These are phyloP conservation scores for Sporothrix curviconia DNA, from an alignment of 2,329 filamentous ascomycete species.

Conservation along the genomic window DNA sequence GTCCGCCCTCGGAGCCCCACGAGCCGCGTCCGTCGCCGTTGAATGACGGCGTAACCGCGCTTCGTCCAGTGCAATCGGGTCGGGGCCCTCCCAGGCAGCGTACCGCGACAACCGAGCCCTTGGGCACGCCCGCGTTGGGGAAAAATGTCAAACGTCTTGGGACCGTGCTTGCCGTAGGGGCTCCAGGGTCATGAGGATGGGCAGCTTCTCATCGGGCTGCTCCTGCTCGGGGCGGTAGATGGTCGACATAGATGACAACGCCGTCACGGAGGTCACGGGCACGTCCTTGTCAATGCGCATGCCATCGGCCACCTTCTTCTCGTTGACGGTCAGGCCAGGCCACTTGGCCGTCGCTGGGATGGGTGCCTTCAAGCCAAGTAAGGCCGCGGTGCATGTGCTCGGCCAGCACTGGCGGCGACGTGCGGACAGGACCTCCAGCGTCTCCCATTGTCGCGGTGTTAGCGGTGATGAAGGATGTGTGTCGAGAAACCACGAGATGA, in stretches of 20 bases:
- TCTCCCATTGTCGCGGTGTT: no score
- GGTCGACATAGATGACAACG: background rate
- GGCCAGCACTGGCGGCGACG: background rate
- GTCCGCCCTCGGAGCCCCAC: conserved; percentile 39
- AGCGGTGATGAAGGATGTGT: no score
- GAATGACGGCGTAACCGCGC: conserved; percentile 48
- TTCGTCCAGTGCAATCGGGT: conserved; percentile 49
- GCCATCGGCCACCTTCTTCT: background rate
- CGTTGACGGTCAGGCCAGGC: background rate
- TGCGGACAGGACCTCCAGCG: no score
- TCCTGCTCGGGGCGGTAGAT: background rate
- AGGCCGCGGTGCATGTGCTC: background rate
- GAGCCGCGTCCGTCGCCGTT: conserved; percentile 43
- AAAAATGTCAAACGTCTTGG: conserved; percentile 43
- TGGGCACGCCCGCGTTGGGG: conserved; percentile 42
- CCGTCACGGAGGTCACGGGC: background rate
- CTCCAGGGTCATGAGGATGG: conserved; percentile 64
- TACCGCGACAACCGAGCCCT: conserved; percentile 43
- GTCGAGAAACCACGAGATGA: no score
- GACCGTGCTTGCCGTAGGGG: conserved; percentile 67
- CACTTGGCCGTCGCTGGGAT: background rate
- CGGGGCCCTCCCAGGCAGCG: conserved; percentile 53
- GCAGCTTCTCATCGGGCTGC: conserved; percentile 32
- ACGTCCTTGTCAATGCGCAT: background rate
- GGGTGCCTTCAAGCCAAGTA: background rate